Percentiles rank a stretch among this genome's conserved stretches.
These are phyloP conservation scores for Eucalyptus regnans DNA, from an alignment of 345 rosid species.

Conservation along the genomic window DNA sequence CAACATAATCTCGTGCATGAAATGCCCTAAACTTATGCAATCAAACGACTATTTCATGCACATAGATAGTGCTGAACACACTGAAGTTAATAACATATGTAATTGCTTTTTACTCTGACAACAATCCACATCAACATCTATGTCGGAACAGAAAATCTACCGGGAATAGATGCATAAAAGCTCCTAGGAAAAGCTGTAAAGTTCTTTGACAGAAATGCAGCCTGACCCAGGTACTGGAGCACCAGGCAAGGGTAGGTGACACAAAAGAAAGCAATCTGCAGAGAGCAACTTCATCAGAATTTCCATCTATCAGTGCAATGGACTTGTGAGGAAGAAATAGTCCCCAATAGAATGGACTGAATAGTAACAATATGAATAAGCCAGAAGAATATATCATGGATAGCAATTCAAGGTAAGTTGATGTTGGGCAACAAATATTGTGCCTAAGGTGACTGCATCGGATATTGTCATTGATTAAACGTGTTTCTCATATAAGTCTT, in stretches of 20 bases:
- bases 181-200: conserved; percentile 39
- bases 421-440: not conserved
- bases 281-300: not conserved
- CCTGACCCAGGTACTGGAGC: conserved; percentile 98
- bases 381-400: not conserved
- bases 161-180: conserved; percentile 88
- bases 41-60: not conserved
- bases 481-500: not conserved
- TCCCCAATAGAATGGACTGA: not conserved
- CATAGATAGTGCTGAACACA: not conserved
- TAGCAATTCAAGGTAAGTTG: not conserved
- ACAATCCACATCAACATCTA: not conserved
- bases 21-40: not conserved
- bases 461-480: not conserved
- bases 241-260: conserved; percentile 86
- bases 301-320: not conserved
- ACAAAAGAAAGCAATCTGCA: conserved; percentile 74
- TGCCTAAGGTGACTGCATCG: not conserved
- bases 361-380: not conserved
- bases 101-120: not conserved
- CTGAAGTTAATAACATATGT: not conserved
- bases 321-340: not conserved
- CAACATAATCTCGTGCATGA: not conserved
- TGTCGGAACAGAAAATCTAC: conserved; percentile 9
- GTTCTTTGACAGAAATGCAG: conserved; percentile 88